Percentiles rank a stretch among this genome's conserved stretches.
phyloP scores from a whole-genome alignment of 176 grass and related monocot species.

The Hyparrhenia diplandra region DNA sequence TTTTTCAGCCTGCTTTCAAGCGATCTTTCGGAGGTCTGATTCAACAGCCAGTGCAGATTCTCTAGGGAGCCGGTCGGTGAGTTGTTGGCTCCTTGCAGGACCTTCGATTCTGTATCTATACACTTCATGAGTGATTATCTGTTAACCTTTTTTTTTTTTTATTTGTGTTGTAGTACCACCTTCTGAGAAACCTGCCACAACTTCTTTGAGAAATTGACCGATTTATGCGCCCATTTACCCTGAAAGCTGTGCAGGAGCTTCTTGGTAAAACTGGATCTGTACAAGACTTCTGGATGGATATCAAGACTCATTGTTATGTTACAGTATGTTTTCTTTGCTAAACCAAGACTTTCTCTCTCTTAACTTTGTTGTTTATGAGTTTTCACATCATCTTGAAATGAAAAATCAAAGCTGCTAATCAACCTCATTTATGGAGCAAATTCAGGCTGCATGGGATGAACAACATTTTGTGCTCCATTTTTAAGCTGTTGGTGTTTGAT shows the following conservation, averaged over 20 bases:
- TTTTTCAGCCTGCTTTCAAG: slow-evolving; percentile 53
- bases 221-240: slow-evolving; percentile 92
- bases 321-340: slow-evolving; percentile 59
- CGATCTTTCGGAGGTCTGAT: slow-evolving; percentile 64
- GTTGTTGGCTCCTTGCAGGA: background rate
- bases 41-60: slow-evolving; percentile 61
- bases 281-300: slow-evolving; percentile 98
- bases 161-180: slow-evolving; percentile 61
- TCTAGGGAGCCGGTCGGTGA: slow-evolving; percentile 82
- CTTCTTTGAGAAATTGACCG: slow-evolving; percentile 88
- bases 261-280: slow-evolving; percentile 91
- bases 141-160: background rate
- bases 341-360: slow-evolving; percentile 5
- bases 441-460: background rate
- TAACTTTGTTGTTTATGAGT: slow-evolving; percentile 5
- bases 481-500: background rate
- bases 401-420: background rate
- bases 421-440: background rate
- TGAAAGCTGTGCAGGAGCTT: slow-evolving; percentile 96
- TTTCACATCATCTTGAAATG: background rate
- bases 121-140: slow-evolving; percentile 10
- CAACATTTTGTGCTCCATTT: background rate
- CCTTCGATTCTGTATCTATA: background rate
- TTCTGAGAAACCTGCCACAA: slow-evolving; percentile 65
- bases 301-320: slow-evolving; percentile 99